Conservation (phyloP, 2,329 filamentous ascomycete species). For the Rutstroemia sp. region DNA sequence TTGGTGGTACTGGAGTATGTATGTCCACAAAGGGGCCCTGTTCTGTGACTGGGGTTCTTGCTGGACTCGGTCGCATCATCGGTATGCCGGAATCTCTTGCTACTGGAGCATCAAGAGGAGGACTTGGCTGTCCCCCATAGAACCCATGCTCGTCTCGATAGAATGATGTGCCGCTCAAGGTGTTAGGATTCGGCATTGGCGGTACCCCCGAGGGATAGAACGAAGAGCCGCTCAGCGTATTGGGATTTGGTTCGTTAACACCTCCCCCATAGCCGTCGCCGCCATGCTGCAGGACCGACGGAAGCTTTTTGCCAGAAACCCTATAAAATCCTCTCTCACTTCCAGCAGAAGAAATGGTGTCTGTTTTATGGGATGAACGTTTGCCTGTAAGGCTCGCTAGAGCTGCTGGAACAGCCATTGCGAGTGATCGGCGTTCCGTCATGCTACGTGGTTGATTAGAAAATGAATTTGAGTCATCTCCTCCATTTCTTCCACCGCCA, state of each 20-base stretch:
- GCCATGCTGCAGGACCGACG: conserved; percentile 53
- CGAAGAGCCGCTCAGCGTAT: conserved; percentile 41
- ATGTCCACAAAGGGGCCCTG: conserved; percentile 36
- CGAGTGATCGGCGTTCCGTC: conserved; percentile 38
- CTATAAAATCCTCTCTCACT: conserved; percentile 56
- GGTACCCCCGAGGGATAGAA: conserved; percentile 33
- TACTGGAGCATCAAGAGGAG: conserved; percentile 27
- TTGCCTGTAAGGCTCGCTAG: conserved; percentile 38
- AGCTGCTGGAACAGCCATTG: conserved; percentile 41
- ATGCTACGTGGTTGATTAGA: conserved; percentile 31
- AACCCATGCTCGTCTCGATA: conserved; percentile 46
- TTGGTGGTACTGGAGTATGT: conserved; percentile 15
- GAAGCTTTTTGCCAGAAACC: conserved; percentile 57
- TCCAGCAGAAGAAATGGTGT: conserved; percentile 29
- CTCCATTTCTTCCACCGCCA: conserved; percentile 27
- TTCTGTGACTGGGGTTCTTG: conserved; percentile 52
- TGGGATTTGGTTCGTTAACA: conserved; percentile 21
- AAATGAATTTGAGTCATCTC: conserved; percentile 16
- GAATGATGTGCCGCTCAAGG: conserved; percentile 43
- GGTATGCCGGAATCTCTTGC: conserved; percentile 46
- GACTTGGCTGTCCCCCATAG: conserved; percentile 24
- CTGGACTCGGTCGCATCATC: conserved; percentile 59
- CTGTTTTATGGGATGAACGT: conserved; percentile 25
- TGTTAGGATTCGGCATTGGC: conserved; percentile 20
- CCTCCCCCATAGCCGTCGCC: conserved; percentile 55